These are phyloP conservation scores for Curvularia sp. DNA, from an alignment of 2,329 filamentous ascomycete genomes.

Conservation along the genomic window DNA sequence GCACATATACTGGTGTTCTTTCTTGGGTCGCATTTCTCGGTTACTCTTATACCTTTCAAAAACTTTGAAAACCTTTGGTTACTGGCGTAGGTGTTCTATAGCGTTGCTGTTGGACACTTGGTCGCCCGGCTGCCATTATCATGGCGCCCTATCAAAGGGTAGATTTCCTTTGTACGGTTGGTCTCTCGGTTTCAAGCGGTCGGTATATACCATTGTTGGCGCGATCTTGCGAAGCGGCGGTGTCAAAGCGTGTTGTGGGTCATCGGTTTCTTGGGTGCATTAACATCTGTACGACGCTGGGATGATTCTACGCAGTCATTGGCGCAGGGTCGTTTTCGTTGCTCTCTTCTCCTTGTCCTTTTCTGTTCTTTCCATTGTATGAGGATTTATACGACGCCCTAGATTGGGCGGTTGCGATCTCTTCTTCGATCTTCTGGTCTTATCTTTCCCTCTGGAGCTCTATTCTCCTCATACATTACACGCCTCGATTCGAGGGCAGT, in stretches of 20 bases:
- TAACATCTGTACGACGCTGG: slow-evolving; percentile 51
- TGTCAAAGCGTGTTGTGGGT: slow-evolving; percentile 45
- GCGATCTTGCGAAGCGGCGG: slow-evolving; percentile 49
- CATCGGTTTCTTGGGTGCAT: slow-evolving; percentile 44
- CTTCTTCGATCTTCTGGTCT: slow-evolving; percentile 42
- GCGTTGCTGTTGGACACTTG: slow-evolving; percentile 40
- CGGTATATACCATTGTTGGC: slow-evolving; percentile 52
- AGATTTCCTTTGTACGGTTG: slow-evolving; percentile 52
- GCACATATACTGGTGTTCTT: slow-evolving; percentile 48
- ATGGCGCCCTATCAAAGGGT: slow-evolving; percentile 42
- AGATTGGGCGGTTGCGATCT: slow-evolving; percentile 31
- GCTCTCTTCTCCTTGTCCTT: slow-evolving; percentile 17
- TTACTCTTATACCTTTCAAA: slow-evolving; percentile 44
- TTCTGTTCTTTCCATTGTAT: slow-evolving; percentile 38
- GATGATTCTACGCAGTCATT: slow-evolving; percentile 49
- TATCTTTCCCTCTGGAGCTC: slow-evolving; percentile 30
- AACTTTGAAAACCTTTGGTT: slow-evolving; percentile 46
- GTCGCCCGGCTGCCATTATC: slow-evolving; percentile 37
- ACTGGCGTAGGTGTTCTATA: slow-evolving; percentile 48
- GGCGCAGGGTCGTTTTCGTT: slow-evolving; percentile 37
- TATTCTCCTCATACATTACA: slow-evolving; percentile 42
- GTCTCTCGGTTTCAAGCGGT: slow-evolving; percentile 43
- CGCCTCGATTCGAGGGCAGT: slow-evolving; percentile 48
- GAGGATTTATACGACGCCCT: slow-evolving; percentile 40
- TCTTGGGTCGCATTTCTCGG: slow-evolving; percentile 44